These are phyloP conservation scores for Marchantia paleacea DNA, from an alignment of 225 moss, liverwort and hornwort species.

Conservation along the genomic window DNA sequence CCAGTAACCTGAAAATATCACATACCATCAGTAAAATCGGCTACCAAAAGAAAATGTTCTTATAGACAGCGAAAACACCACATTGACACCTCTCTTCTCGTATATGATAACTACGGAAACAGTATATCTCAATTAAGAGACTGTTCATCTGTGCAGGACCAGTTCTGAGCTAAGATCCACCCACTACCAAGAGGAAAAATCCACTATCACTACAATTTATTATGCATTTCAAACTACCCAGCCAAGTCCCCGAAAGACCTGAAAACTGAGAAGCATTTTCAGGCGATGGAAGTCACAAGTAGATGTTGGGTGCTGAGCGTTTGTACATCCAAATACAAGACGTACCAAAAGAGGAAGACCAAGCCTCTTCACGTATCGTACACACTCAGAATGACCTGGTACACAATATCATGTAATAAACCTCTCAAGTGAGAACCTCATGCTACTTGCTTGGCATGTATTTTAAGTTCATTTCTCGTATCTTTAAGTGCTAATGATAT, in stretches of 20 bases:
- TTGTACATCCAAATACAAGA: background rate
- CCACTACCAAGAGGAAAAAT: too few species aligned
- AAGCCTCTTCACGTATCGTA: constrained; percentile 87
- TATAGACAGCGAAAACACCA: too few species aligned
- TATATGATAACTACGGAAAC: too few species aligned
- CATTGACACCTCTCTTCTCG: too few species aligned
- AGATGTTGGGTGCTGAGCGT: background rate
- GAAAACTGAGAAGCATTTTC: too few species aligned
- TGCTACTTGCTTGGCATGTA: background rate
- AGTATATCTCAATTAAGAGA: too few species aligned
- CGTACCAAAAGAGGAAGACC: constrained; percentile 81
- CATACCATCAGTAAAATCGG: background rate
- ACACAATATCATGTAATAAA: background rate
- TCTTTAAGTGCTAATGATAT: background rate
- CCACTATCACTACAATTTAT: too few species aligned
- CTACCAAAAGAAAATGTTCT: background rate
- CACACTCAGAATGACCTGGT: constrained; percentile 92
- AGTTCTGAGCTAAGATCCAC: too few species aligned
- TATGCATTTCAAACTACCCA: too few species aligned
- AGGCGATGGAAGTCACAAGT: background rate
- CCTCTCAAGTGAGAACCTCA: background rate
- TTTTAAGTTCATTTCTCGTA: background rate
- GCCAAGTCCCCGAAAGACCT: too few species aligned
- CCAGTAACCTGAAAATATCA: constrained; percentile 70
- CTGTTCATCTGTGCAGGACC: too few species aligned